Evolutionary conservation across 2,329 filamentous ascomycete species (phyloP).

Genomic region (Diatrype stigma): DNA sequence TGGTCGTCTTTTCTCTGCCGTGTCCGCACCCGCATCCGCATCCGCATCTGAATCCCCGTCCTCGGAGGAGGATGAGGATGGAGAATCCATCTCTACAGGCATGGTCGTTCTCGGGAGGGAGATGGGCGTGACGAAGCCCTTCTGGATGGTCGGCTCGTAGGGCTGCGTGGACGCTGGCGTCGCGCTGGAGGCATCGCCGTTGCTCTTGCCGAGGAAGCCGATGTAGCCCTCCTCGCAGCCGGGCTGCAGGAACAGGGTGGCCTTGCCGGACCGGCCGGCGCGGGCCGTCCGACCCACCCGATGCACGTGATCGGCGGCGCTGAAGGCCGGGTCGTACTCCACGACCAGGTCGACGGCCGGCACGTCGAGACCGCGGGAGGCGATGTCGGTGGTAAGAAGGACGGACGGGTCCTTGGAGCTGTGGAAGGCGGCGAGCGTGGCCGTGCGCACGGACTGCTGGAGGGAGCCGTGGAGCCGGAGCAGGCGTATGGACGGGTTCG

Average conservation of each 20-base stretch:
- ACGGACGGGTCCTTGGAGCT: constrained; percentile 71
- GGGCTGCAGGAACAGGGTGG: constrained; percentile 84
- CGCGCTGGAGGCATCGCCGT: constrained; percentile 44
- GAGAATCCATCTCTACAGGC: neutral
- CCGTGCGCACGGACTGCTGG: constrained; percentile 79
- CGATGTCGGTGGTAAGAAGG: constrained; percentile 90
- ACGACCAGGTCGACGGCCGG: constrained; percentile 92
- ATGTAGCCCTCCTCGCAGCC: constrained; percentile 92
- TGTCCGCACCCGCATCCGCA: no score
- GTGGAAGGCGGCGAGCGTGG: constrained; percentile 78
- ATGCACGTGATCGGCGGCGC: constrained; percentile 88
- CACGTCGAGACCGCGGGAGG: constrained; percentile 90
- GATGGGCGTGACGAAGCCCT: constrained; percentile 58
- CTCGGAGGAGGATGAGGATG: constrained; percentile 46
- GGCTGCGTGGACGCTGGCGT: constrained; percentile 45
- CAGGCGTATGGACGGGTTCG: constrained; percentile 69
- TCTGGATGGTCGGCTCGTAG: constrained; percentile 56
- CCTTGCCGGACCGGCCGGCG: constrained; percentile 82
- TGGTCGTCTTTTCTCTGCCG: neutral
- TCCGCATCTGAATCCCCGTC: no score
- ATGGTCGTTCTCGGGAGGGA: constrained; percentile 53
- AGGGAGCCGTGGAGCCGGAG: constrained; percentile 91
- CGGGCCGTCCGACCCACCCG: constrained; percentile 92
- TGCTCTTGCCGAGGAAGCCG: constrained; percentile 64
- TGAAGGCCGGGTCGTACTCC: constrained; percentile 95